phyloP scores from a whole-genome alignment of 352 stramenopile species.

The Hyaloperonospora brassicae region DNA sequence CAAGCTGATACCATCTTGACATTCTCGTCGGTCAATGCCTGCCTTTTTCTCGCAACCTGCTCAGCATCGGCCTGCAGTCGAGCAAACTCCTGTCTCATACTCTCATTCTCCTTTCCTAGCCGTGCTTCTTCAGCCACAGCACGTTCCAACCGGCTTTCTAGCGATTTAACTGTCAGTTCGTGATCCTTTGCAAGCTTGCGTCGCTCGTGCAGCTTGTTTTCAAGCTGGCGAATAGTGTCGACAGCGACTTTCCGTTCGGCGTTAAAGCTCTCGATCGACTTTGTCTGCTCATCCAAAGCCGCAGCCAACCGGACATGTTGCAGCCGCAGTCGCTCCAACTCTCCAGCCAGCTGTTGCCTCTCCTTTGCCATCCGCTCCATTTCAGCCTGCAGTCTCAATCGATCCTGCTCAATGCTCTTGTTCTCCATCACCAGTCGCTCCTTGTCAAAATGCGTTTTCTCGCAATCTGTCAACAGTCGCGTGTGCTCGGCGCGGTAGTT shows the following conservation, averaged over 20 bases:
- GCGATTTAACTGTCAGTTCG: constrained; percentile 32
- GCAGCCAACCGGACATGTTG: constrained; percentile 49
- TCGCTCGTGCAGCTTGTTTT: constrained; percentile 38
- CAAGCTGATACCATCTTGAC: constrained; percentile 45
- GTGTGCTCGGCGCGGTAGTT: constrained; percentile 48
- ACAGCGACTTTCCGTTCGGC: constrained; percentile 34
- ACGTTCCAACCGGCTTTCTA: constrained; percentile 42
- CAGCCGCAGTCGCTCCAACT: constrained; percentile 35
- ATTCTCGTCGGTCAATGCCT: constrained; percentile 44
- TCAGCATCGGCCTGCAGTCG: constrained; percentile 47
- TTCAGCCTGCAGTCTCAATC: constrained; percentile 34
- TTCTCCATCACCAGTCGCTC: constrained; percentile 42
- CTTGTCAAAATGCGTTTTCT: constrained; percentile 52
- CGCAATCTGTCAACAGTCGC: constrained; percentile 37
- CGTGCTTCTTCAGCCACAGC: constrained; percentile 30
- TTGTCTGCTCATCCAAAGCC: constrained; percentile 44
- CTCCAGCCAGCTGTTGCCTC: constrained; percentile 40
- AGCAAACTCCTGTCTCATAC: constrained; percentile 37
- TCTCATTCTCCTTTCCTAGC: constrained; percentile 34
- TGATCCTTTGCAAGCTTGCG: constrained; percentile 34
- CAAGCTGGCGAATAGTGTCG: constrained; percentile 41
- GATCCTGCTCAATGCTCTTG: constrained; percentile 48
- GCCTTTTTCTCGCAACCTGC: constrained; percentile 36
- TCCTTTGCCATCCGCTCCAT: constrained; percentile 47
- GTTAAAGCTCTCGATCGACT: constrained; percentile 43